Percentiles rank a stretch among this genome's conserved stretches.
These are phyloP conservation scores for Coniochaeta sp. DNA, from an alignment of 2,329 filamentous ascomycete species.

Conservation along the genomic window DNA sequence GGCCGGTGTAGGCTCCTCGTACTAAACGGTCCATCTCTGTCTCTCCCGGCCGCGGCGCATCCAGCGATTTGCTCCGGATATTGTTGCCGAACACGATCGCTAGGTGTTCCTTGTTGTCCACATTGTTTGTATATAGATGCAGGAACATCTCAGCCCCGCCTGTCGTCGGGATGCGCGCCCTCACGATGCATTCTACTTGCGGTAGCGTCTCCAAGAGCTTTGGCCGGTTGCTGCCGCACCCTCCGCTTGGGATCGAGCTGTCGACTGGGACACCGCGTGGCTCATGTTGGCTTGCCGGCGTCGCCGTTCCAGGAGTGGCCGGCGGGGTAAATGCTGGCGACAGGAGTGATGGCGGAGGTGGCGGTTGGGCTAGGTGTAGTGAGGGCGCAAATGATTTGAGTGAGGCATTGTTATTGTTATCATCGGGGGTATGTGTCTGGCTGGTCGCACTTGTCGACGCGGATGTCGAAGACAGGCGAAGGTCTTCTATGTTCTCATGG, in stretches of 20 bases:
- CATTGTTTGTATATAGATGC: slow-evolving; percentile 86
- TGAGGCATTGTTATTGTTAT: slow-evolving; percentile 6
- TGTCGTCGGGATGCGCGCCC: slow-evolving; percentile 89
- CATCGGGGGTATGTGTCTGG: slow-evolving; percentile 3
- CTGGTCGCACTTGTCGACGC: not conserved
- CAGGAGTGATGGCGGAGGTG: slow-evolving; percentile 61
- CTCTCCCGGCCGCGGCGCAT: slow-evolving; percentile 65
- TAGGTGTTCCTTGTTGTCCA: slow-evolving; percentile 91
- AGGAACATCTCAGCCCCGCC: slow-evolving; percentile 93
- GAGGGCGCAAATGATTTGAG: slow-evolving; percentile 5
- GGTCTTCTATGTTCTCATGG: slow-evolving; percentile 5
- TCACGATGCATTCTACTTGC: slow-evolving; percentile 85
- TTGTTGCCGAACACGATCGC: slow-evolving; percentile 91
- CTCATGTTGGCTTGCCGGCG: slow-evolving; percentile 27
- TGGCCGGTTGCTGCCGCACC: slow-evolving; percentile 57
- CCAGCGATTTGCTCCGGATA: slow-evolving; percentile 68
- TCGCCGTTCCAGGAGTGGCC: slow-evolving; percentile 51
- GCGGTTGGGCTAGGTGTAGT: slow-evolving; percentile 9
- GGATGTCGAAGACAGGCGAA: not conserved
- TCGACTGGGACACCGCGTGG: slow-evolving; percentile 53
- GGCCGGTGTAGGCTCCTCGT: slow-evolving; percentile 83
- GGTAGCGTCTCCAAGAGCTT: slow-evolving; percentile 70
- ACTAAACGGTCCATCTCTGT: slow-evolving; percentile 91
- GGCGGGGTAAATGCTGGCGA: slow-evolving; percentile 81
- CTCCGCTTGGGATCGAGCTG: slow-evolving; percentile 47